Evolutionary conservation across 1,284 basidiomycete species (phyloP), one percentile per base, ranked within the genome.

Genomic region (Tylopilus orsonianus): DNA sequence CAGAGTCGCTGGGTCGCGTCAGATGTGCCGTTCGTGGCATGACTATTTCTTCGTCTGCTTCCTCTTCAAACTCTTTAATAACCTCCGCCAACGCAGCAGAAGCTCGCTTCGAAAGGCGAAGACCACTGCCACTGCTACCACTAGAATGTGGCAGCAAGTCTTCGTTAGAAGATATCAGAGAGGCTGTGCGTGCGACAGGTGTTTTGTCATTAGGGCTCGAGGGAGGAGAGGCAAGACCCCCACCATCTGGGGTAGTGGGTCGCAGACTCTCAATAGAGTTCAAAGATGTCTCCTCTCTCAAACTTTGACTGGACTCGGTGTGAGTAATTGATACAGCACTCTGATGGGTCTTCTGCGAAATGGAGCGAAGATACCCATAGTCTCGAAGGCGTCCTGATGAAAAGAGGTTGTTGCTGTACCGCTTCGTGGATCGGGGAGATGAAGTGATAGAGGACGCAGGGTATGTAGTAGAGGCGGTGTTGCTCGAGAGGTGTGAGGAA

Each of bases 371-470:
- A 65, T 89, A 87, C 8, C 74, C 73, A 60, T 87, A 81, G 63
- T 91, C 88, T 46, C 83, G 76, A 56, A 88, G 75, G 50, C 82
- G 77, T 24, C 83, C 81, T n/a, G 87, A 88, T 36, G 85, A 84
- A 56, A 90, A 90, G 44, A 91, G 71, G 60, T 90, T 90, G 64
- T 90, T 90, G 71, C 87, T 90, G 64, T 87, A 85, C 42, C 88
- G 78, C 67, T 85, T 85, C 50, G 72, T 71, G 32, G 78, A 75
- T 49, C 73, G 59, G 54, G 75, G 69, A 3, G 78, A 74, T 36
- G 78, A 78, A 26, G 73, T 69, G 49, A 69, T 46, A 16, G 79
- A 76, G 5, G 77, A 71, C 4, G 71, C 65, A 18, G 68, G 60
- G 53, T 71, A 64, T 22, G 68, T 62, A 2, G 69, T 70, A 22